Evolutionary conservation across 106 monocot genomes (phyloP).

Genomic region (Dendrobium officinale): DNA sequence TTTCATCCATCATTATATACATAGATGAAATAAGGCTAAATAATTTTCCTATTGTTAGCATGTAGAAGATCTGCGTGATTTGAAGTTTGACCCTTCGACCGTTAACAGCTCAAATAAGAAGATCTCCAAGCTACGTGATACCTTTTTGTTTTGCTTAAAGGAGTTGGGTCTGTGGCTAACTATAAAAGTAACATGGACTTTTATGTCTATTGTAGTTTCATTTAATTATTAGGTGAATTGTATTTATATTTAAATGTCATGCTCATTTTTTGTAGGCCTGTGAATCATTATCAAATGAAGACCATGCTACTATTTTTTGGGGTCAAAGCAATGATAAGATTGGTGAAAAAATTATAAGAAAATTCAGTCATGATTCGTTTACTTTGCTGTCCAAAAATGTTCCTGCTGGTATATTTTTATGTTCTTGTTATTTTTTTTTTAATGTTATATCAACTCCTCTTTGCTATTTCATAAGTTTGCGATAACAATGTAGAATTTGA

Average conservation of each 20-base stretch:
- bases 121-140: constrained; percentile 28
- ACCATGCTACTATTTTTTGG: constrained; percentile 39
- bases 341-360: constrained; percentile 21
- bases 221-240: constrained; percentile 5
- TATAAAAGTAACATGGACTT: constrained; percentile 28
- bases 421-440: background rate
- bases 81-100: constrained; percentile 12
- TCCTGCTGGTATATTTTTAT: constrained; percentile 26
- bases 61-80: constrained; percentile 15
- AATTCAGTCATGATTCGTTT: constrained; percentile 36
- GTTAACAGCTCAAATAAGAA: constrained; percentile 24
- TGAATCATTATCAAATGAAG: constrained; percentile 34
- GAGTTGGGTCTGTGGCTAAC: constrained; percentile 51
- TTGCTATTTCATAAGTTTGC: background rate
- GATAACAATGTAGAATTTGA: background rate
- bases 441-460: background rate
- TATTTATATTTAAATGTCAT: background rate
- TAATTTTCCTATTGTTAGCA: constrained; percentile 29
- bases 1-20: background rate
- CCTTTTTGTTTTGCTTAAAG: constrained; percentile 42
- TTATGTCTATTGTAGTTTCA: background rate
- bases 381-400: constrained; percentile 21
- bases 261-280: constrained; percentile 34
- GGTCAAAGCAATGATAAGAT: constrained; percentile 26
- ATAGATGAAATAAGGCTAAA: background rate